Evolutionary conservation across 768 basidiomycete species (phyloP), one percentile per base, ranked within the genome.

Genomic region (Termitomyces sp.): DNA sequence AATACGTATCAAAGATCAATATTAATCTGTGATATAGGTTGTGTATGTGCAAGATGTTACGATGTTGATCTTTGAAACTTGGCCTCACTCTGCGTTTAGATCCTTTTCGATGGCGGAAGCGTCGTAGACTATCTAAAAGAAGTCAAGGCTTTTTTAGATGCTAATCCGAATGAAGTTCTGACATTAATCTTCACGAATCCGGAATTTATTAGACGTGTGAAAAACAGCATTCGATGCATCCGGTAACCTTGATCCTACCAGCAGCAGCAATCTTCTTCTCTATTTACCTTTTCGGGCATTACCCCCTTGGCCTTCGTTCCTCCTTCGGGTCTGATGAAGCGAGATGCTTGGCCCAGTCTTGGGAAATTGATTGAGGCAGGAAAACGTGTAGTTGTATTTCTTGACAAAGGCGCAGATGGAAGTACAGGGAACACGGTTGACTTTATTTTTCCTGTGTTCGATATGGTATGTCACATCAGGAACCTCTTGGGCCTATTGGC

Each of bases 121-220:
- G 47, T 33, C 18, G 29, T 20, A 5, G 47, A 48, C n/a, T 48
- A 48, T 20, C 47, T 48, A 13, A 20, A 48, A 12, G n/a, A 20
- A 31, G 29, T 48, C 29, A 48, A 48, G 29, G 2, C 5, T 13
- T 48, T 48, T 26, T 29, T 48, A 4, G 47, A 48, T 18, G 47
- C 29, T 2, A 20, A 48, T 20, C 29, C 47, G 0, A 83, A 80
- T 60, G 86, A 87, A 60, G 83, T 87, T 44, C 55, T 87, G 51
- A 84, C 85, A 0, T 69, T 87, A 55, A 72, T 87, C 34, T 85
- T 87, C 63, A 86, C 86, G 36, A 87, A 87, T 65, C 82, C 80
- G 5, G 86, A 86, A 52, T 72, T 76, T 83, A 9, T 65, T 74
- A 0, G 71, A 72, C 4, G 65, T 77, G 4, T 86, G 82, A 78